These are phyloP conservation scores for Pyrenochaeta sp. DNA, from an alignment of 2,329 filamentous ascomycete genomes.

Conservation along the genomic window DNA sequence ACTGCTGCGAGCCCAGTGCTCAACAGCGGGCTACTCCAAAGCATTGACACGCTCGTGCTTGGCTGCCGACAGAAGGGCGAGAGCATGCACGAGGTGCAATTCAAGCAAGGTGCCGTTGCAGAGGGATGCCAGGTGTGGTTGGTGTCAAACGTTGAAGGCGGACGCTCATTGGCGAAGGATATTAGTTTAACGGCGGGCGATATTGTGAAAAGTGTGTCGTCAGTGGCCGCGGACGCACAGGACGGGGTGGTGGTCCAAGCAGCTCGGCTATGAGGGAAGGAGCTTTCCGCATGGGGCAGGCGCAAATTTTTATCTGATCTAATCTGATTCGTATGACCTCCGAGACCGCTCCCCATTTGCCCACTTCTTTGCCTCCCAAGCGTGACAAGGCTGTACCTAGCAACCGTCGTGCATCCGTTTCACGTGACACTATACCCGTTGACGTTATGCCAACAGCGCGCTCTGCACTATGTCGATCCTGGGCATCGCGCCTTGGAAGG, in stretches of 20 bases:
- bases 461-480: conserved; percentile 33
- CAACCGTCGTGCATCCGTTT: conserved; percentile 19
- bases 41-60: conserved; percentile 43
- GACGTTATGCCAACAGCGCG: conserved; percentile 18
- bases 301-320: conserved; percentile 46
- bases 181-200: conserved; percentile 45
- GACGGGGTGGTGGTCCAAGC: conserved; percentile 38
- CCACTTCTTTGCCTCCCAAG: conserved; percentile 18
- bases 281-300: conserved; percentile 4
- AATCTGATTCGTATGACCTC: conserved; percentile 32
- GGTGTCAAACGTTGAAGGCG: conserved; percentile 43
- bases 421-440: conserved; percentile 27
- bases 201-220: conserved; percentile 37
- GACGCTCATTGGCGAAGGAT: conserved; percentile 47
- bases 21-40: conserved; percentile 36
- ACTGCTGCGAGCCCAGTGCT: conserved; percentile 21
- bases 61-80: conserved; percentile 47
- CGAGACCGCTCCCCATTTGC: not conserved
- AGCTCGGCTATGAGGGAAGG: conserved; percentile 26
- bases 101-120: conserved; percentile 45
- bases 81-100: conserved; percentile 49
- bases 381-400: conserved; percentile 11
- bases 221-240: conserved; percentile 20
- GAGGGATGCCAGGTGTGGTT: conserved; percentile 43
- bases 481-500: conserved; percentile 32